Evolutionary conservation across 164 flowering plant species (phyloP), one percentile per base, ranked within the genome.

Genomic region (Hamamelis virginiana): DNA sequence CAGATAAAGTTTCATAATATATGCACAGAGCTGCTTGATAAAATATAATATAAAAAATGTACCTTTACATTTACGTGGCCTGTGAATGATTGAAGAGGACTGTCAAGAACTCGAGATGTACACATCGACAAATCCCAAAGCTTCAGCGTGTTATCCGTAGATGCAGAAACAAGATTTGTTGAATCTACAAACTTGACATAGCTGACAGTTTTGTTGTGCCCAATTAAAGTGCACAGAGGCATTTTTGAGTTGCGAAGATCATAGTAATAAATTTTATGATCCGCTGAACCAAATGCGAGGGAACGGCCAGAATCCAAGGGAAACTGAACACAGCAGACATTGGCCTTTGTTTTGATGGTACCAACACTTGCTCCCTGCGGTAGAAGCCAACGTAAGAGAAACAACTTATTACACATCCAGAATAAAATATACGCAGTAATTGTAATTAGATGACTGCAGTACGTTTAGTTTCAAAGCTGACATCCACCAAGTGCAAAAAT

Each of bases 31-130:
- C 43, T 64, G 46, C 11, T n/a, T 21, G 33, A 25, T 41, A 43
- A 19, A 41, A 33, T 5, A 22, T 12, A 22, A 14, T 11, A n/a
- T n/a, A 53, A 4, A 10, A 16, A 68, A 14, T 27, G 61, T 80
- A 96, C 99, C 99, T 96, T 96, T 9, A 89, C 79, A 80, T 96
- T 96, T 50, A 77, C 76, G 80, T 96, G 99, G 16, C 99, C 99
- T 8, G 96, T 87, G 71, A 85, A 93, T 61, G 99, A 86, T 73
- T 87, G 99, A 53, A 87, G 65, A 18, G 99, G 97, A 74, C 81
- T 70, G 58, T 93, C 92, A 69, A 87, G 64, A 65, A 87, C 86
- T 62, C 86, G 83, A 57, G 97, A 85, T 8, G 85, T 66, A 78
- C 89, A 80, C 67, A 60, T 71, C 10, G 98, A 84, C 81, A 96